Evolutionary conservation across 441 rosid genomes (phyloP), one percentile per base, ranked within the genome.

Genomic region (Gossypium schwendimanii): DNA sequence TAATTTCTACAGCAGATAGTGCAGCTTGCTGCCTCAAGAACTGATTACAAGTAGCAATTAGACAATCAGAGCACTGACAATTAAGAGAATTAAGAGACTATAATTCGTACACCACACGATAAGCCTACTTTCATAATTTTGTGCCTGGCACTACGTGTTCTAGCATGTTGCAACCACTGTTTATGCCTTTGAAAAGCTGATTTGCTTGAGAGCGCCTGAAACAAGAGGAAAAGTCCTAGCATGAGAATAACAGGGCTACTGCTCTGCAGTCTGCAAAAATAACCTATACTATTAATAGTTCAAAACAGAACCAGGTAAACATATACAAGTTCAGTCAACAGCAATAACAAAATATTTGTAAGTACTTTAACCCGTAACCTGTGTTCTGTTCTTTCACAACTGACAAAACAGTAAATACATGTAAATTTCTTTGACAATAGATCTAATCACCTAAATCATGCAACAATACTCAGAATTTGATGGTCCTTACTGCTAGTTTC

Each of bases 141-240:
- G 85, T 95, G 98, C 65, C 98, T 89, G 80, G 99, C 99, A 83
- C 98, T 88, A 55, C 85, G 92, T 72, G 99, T 92, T 87, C 84
- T 92, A 74, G 99, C 99, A 85, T 95, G 97, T 73, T 84, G 92
- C 85, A 95, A 81, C 99, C 97, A 95, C 76, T 89, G 94, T 81
- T 89, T 92, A 76, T 95, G 98, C 83, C 93, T 88, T 72, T 95
- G 94, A 81, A 92, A 95, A 77, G 97, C 92, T 74, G 92, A 89
- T 82, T 92, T 92, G 82, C 95, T 92, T 70, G 97, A 91, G 73
- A 87, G 96, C 18, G 91, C 94, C 97, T 91, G 86, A 21, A 23
- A 76, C 65, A 73, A 55, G 73, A 83, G 62, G 31, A 70, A 50
- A 71, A 44, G 70, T 55, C n/a, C 47, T 18, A 65, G 44, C 50